These are phyloP conservation scores for Hyphodiscus hymeniophilus DNA, from an alignment of 495 filamentous ascomycete species.

Conservation along the genomic window DNA sequence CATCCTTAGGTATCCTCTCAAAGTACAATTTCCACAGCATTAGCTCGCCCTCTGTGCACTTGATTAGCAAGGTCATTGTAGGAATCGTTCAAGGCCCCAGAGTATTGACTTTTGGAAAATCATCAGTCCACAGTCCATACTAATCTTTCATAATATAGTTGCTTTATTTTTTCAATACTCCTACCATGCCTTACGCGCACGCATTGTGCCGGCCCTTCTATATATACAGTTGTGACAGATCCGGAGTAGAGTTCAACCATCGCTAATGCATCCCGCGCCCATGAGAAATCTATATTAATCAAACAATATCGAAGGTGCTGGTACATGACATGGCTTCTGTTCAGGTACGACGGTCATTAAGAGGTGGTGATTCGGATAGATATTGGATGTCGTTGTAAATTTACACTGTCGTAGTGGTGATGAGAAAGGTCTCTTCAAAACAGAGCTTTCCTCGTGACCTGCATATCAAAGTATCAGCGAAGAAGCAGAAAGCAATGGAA, in stretches of 20 bases:
- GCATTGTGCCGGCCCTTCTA: conserved; percentile 14
- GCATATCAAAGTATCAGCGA: conserved; percentile 25
- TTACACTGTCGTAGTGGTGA: not conserved
- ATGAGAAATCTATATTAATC: conserved; percentile 18
- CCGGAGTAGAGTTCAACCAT: conserved; percentile 25
- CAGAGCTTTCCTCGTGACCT: conserved; percentile 52
- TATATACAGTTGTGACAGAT: conserved; percentile 20
- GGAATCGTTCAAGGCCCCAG: no score
- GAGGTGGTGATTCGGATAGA: not conserved
- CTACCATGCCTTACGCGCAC: conserved; percentile 15
- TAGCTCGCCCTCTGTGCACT: no score
- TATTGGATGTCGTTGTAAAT: not conserved
- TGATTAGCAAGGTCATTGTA: no score
- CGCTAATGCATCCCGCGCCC: conserved; percentile 22
- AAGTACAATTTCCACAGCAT: no score
- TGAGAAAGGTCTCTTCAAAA: conserved; percentile 30
- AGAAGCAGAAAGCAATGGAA: no score
- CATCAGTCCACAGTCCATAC: not conserved
- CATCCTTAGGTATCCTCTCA: no score
- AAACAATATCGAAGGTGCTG: conserved; percentile 18
- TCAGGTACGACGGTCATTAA: conserved; percentile 1
- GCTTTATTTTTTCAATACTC: conserved; percentile 10
- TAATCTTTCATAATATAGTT: conserved; percentile 2
- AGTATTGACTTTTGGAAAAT: no score
- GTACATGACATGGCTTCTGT: conserved; percentile 16